phyloP scores from a whole-genome alignment of 768 basidiomycete genomes.

The Dioszegia crocea region DNA sequence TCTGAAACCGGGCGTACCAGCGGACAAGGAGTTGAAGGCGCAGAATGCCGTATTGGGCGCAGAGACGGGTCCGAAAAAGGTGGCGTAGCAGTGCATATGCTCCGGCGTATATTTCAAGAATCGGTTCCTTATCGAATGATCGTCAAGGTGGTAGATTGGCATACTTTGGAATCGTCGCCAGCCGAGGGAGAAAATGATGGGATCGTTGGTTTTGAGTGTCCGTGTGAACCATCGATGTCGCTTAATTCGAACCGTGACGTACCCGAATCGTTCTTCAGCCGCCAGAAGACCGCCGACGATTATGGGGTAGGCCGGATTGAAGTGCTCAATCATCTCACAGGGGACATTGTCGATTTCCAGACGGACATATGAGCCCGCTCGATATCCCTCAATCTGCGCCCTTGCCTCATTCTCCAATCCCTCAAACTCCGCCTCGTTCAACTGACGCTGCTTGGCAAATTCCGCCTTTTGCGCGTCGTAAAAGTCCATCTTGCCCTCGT shows the following conservation, averaged over 20 bases:
- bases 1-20: conserved; percentile 71
- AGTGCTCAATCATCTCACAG: conserved; percentile 86
- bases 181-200: conserved; percentile 91
- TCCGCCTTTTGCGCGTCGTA: conserved; percentile 90
- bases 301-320: conserved; percentile 85
- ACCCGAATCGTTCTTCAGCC: conserved; percentile 87
- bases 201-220: conserved; percentile 97
- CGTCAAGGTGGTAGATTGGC: conserved; percentile 93
- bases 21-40: conserved; percentile 79
- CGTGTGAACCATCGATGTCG: conserved; percentile 87
- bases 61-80: conserved; percentile 89
- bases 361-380: conserved; percentile 87
- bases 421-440: conserved; percentile 82
- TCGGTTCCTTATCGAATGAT: conserved; percentile 96
- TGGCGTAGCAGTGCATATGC: conserved; percentile 99
- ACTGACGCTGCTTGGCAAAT: conserved; percentile 72
- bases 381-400: conserved; percentile 79
- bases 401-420: conserved; percentile 71
- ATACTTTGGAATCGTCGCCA: conserved; percentile 95
- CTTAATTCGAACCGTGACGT: conserved; percentile 91
- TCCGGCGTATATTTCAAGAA: conserved; percentile 99
- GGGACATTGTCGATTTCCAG: conserved; percentile 81
- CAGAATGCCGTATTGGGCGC: conserved; percentile 95
- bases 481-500: conserved; percentile 66
- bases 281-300: conserved; percentile 85